These are phyloP conservation scores for Uronychia setigera DNA, from an alignment of 73 alveolate species.

Conservation along the genomic window DNA sequence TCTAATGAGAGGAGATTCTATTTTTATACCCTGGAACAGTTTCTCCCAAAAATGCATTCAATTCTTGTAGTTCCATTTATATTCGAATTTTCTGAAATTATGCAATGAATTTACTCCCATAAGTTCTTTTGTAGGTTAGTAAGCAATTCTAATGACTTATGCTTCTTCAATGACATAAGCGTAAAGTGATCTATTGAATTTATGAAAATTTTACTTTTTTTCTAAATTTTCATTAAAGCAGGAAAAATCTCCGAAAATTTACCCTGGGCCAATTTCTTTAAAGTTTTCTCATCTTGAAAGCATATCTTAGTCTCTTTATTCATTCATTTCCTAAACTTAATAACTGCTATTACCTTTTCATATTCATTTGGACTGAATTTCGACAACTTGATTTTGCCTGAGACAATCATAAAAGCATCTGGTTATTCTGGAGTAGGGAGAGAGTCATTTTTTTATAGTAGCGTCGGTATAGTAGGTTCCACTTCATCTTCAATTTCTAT, in stretches of 20 bases:
- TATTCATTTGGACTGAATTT: constrained; percentile 31
- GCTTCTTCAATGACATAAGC: constrained; percentile 19
- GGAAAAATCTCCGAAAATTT: constrained; percentile 42
- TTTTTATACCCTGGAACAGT: constrained; percentile 49
- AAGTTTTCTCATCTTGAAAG: constrained; percentile 23
- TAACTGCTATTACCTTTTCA: constrained; percentile 11
- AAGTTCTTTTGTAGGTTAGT: background rate
- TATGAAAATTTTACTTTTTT: constrained; percentile 18
- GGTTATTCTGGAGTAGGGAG: too few relatives aligned
- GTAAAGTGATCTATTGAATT: background rate
- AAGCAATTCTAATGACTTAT: constrained; percentile 8
- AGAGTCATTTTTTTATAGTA: too few relatives aligned
- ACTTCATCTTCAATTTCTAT: too few relatives aligned
- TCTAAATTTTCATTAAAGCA: constrained; percentile 16
- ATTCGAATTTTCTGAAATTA: constrained; percentile 6
- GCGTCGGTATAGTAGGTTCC: too few relatives aligned
- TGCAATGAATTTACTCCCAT: constrained; percentile 11
- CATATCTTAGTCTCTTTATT: constrained; percentile 28
- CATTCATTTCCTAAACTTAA: constrained; percentile 31
- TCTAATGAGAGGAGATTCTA: constrained; percentile 31
- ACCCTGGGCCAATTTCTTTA: constrained; percentile 28
- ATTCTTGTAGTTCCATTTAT: background rate
- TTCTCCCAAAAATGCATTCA: constrained; percentile 32
- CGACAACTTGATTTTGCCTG: constrained; percentile 45
- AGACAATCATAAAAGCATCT: constrained; percentile 18